Evolutionary conservation across 2,329 filamentous ascomycete genomes (phyloP), one percentile per base, ranked within the genome.

Genomic region (Eutypella sp.): DNA sequence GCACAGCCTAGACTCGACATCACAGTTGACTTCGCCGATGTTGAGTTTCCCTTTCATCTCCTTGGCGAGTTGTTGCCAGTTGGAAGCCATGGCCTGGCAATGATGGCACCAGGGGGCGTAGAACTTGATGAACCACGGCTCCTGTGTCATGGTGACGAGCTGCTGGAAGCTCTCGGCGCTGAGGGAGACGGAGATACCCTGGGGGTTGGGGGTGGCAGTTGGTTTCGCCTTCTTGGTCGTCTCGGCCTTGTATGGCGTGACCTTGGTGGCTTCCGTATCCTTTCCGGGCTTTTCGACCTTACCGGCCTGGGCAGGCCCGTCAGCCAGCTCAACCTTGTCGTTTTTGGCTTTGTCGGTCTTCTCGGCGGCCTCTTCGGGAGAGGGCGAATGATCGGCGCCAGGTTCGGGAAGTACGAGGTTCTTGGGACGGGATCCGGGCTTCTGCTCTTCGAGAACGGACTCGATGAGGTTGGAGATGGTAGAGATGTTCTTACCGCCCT

Each of bases 41-140:
- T 97, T 96, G 48, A 99, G 80, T 53, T 81, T 84, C 37, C 86
- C 87, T 66, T 90, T 82, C 88, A 96, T 93, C 61, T 92, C 89
- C 63, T 91, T 90, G 38, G 87, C 87, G 68, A 99, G 81, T 59
- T 92, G 87, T 50, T 82, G 74, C 93, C 93, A 99, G 53, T 83
- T 90, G 3, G 93, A 87, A 29, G 87, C 89, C 77, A 99, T 82
- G 31, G 88, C 88, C 69, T 96, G 88, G 67, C 95, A 99, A 68
- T 99, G 93, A 56, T 84, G 82, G 66, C 93, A 99, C 93, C 92
- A 97, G 5, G 93, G 95, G 16, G 89, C 91, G 65, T 96, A 97
- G 65, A 99, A 97, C 68, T 99, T 99, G 75, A 99, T 83, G 62
- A 99, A 96, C 93, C 93, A 99, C 5, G 91, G 85, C 52, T 97